Base-by-base conservation (phyloP, 352 stramenopile species). In the Phytophthora podocarpi region DNA sequence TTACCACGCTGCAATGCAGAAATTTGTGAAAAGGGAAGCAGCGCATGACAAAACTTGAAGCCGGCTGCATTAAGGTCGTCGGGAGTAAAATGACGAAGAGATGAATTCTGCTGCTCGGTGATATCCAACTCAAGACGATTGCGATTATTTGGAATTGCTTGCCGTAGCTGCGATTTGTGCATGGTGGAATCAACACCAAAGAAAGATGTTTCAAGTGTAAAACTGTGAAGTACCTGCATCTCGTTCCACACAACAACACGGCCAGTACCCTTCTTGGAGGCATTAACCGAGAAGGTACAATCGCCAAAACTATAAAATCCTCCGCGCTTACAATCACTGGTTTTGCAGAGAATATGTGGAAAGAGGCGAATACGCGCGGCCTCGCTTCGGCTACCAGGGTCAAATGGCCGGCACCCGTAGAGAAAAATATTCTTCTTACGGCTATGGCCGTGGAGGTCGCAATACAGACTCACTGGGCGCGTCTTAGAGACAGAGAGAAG, bases 361-460 rank as follows among this genome's bases (percentile, higher is more conserved):
- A 94, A 90, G 4, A 93, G 58, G 3, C 85, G 78, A 15, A 91
- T 28, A 9, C 72, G 72, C 4, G 82, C 76, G 18, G 82, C 80
- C 39, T 93, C 76, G 0, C 50, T 56, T 24, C 76, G 67, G 3
- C 70, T 78, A 3, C 26, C 47, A 10, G 70, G 27, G 10, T 82
- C 65, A 35, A 78, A 88, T 5, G 81, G 81, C 15, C 71, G 51
- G 40, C 84, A 93, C 1, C 82, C 84, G 36, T 97, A 97, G 7
- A 95, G 39, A 60, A 97, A 97, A n/a, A 94, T 80, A 59, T 96
- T 97, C 37, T 89, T 89, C 67, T 91, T 91, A 49, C 82, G 76
- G 32, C 82, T 95, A 63, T 97, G 91, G 21, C 89, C 91, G 57
- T 97, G 91, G 27, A 97, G 74, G 37, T 97, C 91, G 36, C 85